phyloP scores from a whole-genome alignment of 2,329 filamentous ascomycete species.

The Fusarium sulawesiense region DNA sequence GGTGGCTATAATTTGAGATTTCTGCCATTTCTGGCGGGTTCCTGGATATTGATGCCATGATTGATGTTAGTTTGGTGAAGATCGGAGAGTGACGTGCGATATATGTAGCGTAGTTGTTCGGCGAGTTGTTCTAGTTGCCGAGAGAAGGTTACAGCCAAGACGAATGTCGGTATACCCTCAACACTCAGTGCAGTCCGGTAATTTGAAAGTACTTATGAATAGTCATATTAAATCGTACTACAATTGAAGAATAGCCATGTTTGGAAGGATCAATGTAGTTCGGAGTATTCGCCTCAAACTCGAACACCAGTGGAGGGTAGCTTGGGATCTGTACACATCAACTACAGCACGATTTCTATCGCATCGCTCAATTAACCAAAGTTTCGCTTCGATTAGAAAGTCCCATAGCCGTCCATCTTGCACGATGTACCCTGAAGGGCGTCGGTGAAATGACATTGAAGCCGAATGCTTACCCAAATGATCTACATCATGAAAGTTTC shows the following conservation, averaged over 20 bases:
- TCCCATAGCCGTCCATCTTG: no score
- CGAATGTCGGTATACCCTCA: background rate
- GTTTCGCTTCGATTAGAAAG: background rate
- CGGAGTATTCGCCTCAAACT: background rate
- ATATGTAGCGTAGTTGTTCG: background rate
- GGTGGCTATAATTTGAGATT: accelerated
- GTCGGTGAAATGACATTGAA: background rate
- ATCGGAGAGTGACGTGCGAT: background rate
- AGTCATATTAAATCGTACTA: no score
- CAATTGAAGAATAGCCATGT: no score
- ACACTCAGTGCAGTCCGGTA: no score
- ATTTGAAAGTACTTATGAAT: no score
- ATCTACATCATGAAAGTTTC: background rate
- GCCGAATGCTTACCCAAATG: background rate
- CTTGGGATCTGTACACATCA: background rate
- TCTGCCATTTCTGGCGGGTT: slow-evolving; percentile 1
- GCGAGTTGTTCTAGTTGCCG: slow-evolving; percentile 1
- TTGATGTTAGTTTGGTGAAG: background rate
- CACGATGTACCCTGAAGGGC: background rate
- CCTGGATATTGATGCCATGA: background rate
- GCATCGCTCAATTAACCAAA: background rate
- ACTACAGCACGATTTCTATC: background rate
- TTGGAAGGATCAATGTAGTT: background rate
- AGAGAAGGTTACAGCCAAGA: background rate
- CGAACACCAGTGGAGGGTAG: background rate